phyloP scores from a whole-genome alignment of 352 stramenopile genomes.

The Elongisporangium anandrum region DNA sequence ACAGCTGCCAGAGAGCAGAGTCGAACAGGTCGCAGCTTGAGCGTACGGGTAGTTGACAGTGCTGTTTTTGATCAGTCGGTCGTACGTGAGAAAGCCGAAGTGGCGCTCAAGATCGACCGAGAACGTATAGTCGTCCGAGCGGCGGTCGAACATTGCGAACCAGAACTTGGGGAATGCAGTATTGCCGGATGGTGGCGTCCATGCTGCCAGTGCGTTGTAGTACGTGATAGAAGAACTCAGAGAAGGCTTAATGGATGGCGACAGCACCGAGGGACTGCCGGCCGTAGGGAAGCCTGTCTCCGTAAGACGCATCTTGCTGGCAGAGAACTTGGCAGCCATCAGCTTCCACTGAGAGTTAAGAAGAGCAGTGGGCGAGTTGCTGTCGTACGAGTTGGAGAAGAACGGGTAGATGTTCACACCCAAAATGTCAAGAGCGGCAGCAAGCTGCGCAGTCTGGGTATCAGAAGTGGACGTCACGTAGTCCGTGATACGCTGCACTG shows the following conservation, averaged over 20 bases:
- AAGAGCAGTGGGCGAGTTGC: conserved; percentile 18
- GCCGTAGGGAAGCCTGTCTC: conserved; percentile 31
- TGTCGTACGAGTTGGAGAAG: conserved; percentile 27
- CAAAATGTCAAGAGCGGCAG: conserved; percentile 23
- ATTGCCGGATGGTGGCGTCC: conserved; percentile 9
- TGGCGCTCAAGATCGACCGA: conserved; percentile 35
- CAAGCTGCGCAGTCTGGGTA: conserved; percentile 15
- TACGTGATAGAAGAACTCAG: conserved; percentile 12
- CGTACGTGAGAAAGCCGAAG: conserved; percentile 55
- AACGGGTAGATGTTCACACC: conserved; percentile 40
- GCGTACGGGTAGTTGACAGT: conserved; percentile 17
- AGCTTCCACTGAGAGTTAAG: conserved; percentile 23
- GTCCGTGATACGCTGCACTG: conserved; percentile 33
- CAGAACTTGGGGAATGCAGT: conserved; percentile 34
- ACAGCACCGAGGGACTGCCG: conserved; percentile 7
- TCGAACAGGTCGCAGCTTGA: neutral
- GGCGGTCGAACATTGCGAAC: conserved; percentile 57
- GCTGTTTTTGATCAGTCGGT: conserved; percentile 36
- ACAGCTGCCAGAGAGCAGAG: neutral
- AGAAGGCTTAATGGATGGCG: conserved; percentile 3
- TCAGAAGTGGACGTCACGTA: conserved; percentile 19
- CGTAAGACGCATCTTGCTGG: conserved; percentile 22
- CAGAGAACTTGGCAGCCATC: conserved; percentile 18
- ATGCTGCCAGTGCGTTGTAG: conserved; percentile 21
- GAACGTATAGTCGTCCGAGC: conserved; percentile 37